These are phyloP conservation scores for Mimosa bimucronata DNA, from an alignment of 306 rosid species.

Conservation along the genomic window DNA sequence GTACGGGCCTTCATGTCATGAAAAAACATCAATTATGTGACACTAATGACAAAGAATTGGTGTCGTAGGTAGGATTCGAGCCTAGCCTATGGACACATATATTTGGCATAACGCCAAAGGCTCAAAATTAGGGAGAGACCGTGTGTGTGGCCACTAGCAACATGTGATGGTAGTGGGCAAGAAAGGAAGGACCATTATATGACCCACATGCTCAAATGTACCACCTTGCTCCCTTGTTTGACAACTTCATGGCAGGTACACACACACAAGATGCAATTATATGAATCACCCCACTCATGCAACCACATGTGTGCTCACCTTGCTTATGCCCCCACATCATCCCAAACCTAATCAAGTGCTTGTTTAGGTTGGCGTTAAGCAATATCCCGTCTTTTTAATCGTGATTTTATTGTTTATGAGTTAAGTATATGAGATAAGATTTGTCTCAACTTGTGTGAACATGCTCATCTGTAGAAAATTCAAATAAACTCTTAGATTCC, in stretches of 20 bases:
- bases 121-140: not conserved
- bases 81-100: not conserved
- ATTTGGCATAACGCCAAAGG: not conserved
- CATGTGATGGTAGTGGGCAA: not conserved
- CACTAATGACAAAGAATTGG: slow-evolving; percentile 10
- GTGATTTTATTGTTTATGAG: no score
- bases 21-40: slow-evolving; percentile 20
- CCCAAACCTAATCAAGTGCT: no score
- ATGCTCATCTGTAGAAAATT: no score
- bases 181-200: not conserved
- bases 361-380: no score
- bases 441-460: no score
- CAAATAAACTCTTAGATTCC: not conserved
- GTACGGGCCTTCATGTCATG: slow-evolving; percentile 1
- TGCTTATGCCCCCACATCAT: not conserved
- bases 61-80: not conserved
- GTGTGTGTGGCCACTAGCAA: not conserved
- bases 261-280: not conserved
- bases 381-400: no score
- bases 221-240: not conserved
- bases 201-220: slow-evolving; percentile 2
- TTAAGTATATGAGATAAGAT: no score
- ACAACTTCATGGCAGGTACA: slow-evolving; percentile 1
- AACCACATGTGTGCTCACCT: slow-evolving; percentile 6
- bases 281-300: slow-evolving; percentile 1